Evolutionary conservation across 495 filamentous ascomycete genomes (phyloP), one percentile per base, ranked within the genome.

Genomic region (Penicillium taxi): DNA sequence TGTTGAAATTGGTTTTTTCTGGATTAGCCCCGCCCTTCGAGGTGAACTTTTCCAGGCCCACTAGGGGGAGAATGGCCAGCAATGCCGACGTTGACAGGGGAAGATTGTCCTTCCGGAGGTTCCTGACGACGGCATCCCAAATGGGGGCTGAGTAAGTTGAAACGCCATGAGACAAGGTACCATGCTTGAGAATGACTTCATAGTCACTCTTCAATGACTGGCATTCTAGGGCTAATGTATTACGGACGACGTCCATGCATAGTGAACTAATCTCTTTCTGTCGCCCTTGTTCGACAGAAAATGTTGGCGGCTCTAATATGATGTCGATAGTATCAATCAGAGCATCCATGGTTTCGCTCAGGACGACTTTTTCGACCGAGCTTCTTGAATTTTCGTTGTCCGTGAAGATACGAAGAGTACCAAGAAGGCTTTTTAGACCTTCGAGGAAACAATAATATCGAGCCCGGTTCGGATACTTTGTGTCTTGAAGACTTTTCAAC

Each of bases 81-180:
- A 94, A 55, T 45, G 85, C 77, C 20, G 72, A 73, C 18, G 70
- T 79, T 9, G 84, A 86, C 6, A 94, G 65, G 2, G 67, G 69
- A 13, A 78, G 44, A 39, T 81, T 78, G 6, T 76, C 70, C 22
- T 70, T 66, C 48, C 77, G 70, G 21, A 94, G 72, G 24, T 79
- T 72, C 34, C 75, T 70, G 20, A 89, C 64, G 21, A 87, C 78
- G 2, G 74, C 70, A 46, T 86, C 78, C 89, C 88, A 94, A 19
- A 93, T 75, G 2, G 67, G 58, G 2, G 75, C 64, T 0, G 80
- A 82, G 42, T 82, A 75, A 4, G 77, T 73, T 32, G 71, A 74
- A 9, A 79, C 66, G 15, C 79, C 77, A 37, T 82, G 72, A 25
- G 85, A 79, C n/a, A 89, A 67, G 8, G 70, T 59, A 16, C 65